Percentiles rank a stretch among this genome's conserved stretches.
Evolutionary conservation across 108 stramenopile genomes (phyloP).

Genomic region (Conticribra weissflogii): DNA sequence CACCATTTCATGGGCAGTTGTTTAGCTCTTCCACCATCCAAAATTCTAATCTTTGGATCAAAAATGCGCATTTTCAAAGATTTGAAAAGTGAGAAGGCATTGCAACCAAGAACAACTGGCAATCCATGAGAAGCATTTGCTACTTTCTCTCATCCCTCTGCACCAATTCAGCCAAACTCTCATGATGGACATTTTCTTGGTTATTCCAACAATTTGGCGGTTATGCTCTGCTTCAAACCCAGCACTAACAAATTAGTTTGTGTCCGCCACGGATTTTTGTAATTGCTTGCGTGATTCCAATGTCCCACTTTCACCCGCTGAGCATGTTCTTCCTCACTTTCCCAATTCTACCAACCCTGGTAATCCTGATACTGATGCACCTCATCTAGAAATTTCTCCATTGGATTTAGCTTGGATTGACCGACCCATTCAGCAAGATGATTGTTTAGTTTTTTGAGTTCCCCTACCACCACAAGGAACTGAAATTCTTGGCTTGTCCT

Average conservation of each 20-base stretch:
- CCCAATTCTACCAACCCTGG: too few species aligned
- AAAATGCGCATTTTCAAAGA: neutral
- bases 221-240: neutral
- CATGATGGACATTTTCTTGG: neutral
- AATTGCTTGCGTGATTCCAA: too few species aligned
- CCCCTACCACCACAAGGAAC: slow-evolving; percentile 9
- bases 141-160: neutral
- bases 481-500: neutral
- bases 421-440: neutral
- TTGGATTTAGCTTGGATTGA: slow-evolving; percentile 1
- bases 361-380: too few species aligned
- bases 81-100: neutral
- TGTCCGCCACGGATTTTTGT: too few species aligned
- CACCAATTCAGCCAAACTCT: neutral
- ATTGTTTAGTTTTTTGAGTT: slow-evolving; percentile 1
- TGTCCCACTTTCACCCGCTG: too few species aligned
- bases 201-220: neutral
- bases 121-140: neutral
- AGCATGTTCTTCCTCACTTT: too few species aligned
- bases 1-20: neutral
- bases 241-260: neutral
- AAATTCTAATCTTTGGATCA: neutral
- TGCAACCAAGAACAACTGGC: neutral
- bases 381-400: too few species aligned
- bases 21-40: neutral